Evolutionary conservation across 2,329 filamentous ascomycete species (phyloP).

Genomic region (Pestalotiopsis sp.): DNA sequence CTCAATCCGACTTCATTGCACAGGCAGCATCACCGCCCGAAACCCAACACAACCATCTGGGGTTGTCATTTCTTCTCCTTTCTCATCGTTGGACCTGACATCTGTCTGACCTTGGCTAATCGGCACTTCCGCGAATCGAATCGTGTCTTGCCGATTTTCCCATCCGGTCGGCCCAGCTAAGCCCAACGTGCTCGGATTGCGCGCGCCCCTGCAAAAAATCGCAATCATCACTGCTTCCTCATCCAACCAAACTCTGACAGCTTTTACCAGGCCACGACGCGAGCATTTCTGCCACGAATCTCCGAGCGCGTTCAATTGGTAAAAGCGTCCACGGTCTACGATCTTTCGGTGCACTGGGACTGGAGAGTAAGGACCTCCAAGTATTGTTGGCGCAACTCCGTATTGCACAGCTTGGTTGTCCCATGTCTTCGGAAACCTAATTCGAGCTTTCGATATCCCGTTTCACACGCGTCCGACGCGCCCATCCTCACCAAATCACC

Average conservation of each 20-base stretch:
- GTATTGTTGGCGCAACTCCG: background rate
- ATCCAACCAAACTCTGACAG: background rate
- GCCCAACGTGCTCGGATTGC: background rate
- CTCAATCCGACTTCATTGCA: slow-evolving; percentile 3
- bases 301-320: background rate
- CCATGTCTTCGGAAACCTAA: slow-evolving; percentile 15
- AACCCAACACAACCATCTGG: background rate
- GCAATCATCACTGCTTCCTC: background rate
- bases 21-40: background rate
- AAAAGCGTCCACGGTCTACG: background rate
- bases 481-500: background rate
- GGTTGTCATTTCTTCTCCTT: background rate
- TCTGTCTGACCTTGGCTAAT: too few relatives aligned
- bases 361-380: background rate
- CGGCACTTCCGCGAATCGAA: background rate
- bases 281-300: background rate
- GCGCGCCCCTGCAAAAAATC: background rate
- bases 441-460: slow-evolving; percentile 4
- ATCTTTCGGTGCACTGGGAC: background rate
- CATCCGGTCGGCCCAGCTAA: background rate
- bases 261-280: background rate
- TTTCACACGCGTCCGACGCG: slow-evolving; percentile 16
- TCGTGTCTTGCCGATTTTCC: background rate
- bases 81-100: background rate
- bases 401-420: background rate